Evolutionary conservation across 2,329 filamentous ascomycete genomes (phyloP), one percentile per base, ranked within the genome.

Genomic region (Colletotrichum euphorbiae): DNA sequence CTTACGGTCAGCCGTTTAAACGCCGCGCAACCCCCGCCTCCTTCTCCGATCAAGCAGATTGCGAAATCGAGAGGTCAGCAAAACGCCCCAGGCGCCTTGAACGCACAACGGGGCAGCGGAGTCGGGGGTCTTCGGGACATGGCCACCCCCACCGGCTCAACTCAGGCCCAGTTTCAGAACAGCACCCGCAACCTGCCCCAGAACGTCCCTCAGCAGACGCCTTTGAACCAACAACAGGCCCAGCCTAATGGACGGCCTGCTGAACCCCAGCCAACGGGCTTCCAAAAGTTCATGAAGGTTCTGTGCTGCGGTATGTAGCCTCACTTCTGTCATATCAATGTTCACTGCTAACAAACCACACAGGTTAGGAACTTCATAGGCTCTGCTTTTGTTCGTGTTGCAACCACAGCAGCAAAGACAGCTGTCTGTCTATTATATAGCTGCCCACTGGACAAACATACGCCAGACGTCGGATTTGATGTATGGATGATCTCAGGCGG

Each of bases 141-240:
- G 79, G 89, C 89, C 76, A 95, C 94, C 72, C 93, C 94, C 74
- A 91, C 94, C 77, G 93, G 92, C 75, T 97, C 93, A 77, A 98
- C 93, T 72, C 93, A 97, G 81, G 95, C 95, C 73, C 95, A 98
- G 79, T 98, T 97, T 86, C 94, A 97, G 84, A 95, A 93, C 86
- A 97, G 93, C 83, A 93, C 92, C 77, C 93, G 93, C 79, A 96
- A 97, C 80, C 87, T 97, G 72, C 88, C 91, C 56, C 89, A 88
- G 75, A 84, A 86, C 71, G 86, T 87, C 76, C 87, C 86, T 69
- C 84, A 86, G 70, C 88, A 90, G 76, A 84, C 85, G 67, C 87
- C 85, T 68, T 84, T 89, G 82, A 86, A 83, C 54, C 77, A 77
- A 60, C 77, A 77, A 59, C 83, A 85, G 77, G 81, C 85, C 71